Evolutionary conservation across 345 rosid species (phyloP), one percentile per base, ranked within the genome.

Genomic region (Passiflora organensis): DNA sequence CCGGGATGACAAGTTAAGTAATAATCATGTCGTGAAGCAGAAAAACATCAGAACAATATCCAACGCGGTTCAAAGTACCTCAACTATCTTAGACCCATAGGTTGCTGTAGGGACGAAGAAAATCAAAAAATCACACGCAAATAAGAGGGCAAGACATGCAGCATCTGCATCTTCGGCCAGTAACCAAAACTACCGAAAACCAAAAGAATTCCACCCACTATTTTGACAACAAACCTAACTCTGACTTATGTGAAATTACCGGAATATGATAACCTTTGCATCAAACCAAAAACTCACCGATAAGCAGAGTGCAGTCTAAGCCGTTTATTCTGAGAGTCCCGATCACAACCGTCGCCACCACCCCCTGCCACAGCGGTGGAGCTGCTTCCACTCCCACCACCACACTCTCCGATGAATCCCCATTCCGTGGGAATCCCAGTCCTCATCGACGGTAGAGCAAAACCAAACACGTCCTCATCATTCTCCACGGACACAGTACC

Each of bases 291-390:
- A 14, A 69, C 91, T 82, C 75, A 86, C 93, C 48, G 42, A 47
- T 72, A 53, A 43, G 62, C 78, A 53, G 77, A 54, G 56, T 76
- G 65, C 37, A 89, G 81, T 78, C 68, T 93, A 16, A 95, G 95
- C 59, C 99, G 83, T 66, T 93, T 93, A 73, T 86, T 51, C 45
- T 69, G 64, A n/a, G 39, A 21, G 22, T 62, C 73, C 55, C 79
- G 72, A 67, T 72, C 74, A 19, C 71, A 62, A 52, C 55, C 76
- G 62, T 64, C 76, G 2, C n/a, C 59, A 55, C 38, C 60, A 51
- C 12, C 69, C 51, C n/a, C 71, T 20, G 48, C 50, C 56, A 51
- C 71, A 21, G 48, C 60, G 0, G 67, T 47, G 2, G 72, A 59
- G 13, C 76, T 68, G 55, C 20, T 4, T 13, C 32, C 18, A n/a